These are phyloP conservation scores for Hyaloscypha finlandica DNA, from an alignment of 495 filamentous ascomycete species.

Conservation along the genomic window DNA sequence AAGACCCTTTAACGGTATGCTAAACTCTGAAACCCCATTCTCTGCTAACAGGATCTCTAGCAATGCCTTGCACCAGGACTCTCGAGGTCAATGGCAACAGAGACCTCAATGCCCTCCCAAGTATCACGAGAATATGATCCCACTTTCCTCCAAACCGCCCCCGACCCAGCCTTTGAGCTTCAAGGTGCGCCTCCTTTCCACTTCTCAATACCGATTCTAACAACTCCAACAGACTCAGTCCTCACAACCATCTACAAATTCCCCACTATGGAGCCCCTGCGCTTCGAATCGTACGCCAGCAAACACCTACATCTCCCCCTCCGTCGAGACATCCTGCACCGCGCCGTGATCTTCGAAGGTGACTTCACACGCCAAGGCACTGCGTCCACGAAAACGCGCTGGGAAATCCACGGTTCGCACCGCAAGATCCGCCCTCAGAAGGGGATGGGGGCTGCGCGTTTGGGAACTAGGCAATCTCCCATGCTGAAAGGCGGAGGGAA, in stretches of 20 bases:
- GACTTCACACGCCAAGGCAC: slow-evolving; percentile 86
- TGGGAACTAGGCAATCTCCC: slow-evolving; percentile 79
- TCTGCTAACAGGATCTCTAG: slow-evolving; percentile 35
- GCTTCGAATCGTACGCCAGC: slow-evolving; percentile 74
- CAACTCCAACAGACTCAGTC: slow-evolving; percentile 54
- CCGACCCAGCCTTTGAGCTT: slow-evolving; percentile 8
- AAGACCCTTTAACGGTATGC: slow-evolving; percentile 47
- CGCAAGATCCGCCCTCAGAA: slow-evolving; percentile 83
- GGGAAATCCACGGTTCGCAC: slow-evolving; percentile 78
- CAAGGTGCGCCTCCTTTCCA: slow-evolving; percentile 12
- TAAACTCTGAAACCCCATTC: neutral
- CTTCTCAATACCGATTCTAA: neutral
- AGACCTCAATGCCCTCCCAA: slow-evolving; percentile 45
- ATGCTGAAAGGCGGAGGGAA: slow-evolving; percentile 86
- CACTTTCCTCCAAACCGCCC: slow-evolving; percentile 15
- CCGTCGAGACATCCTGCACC: slow-evolving; percentile 89
- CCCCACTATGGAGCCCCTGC: slow-evolving; percentile 81
- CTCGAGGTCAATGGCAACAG: slow-evolving; percentile 79
- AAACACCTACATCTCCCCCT: slow-evolving; percentile 84
- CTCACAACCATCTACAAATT: slow-evolving; percentile 86
- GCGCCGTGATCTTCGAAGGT: slow-evolving; percentile 90
- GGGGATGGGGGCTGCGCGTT: slow-evolving; percentile 76
- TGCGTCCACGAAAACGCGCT: slow-evolving; percentile 80
- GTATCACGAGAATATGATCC: slow-evolving; percentile 16
- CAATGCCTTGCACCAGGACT: slow-evolving; percentile 51